A percentile compares a stretch with the other conserved stretches of the same genome.
Conservation (phyloP, 2,329 filamentous ascomycete genomes). For the Aspergillus piperis region DNA sequence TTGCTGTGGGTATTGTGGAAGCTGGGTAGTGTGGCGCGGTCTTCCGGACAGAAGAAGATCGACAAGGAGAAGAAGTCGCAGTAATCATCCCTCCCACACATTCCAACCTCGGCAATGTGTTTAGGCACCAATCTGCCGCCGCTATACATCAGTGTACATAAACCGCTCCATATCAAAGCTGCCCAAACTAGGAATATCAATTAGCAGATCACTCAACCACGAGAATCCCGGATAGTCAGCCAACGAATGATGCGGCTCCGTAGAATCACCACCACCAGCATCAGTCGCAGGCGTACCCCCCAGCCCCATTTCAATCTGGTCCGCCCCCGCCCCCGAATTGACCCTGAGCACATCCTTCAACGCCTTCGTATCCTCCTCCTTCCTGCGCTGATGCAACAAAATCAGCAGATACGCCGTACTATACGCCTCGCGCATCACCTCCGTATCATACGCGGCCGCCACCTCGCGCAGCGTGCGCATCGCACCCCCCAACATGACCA, state of each 20-base stretch:
- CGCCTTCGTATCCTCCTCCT: slow-evolving; percentile 46
- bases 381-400: slow-evolving; percentile 53
- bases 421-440: slow-evolving; percentile 55
- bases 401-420: slow-evolving; percentile 58
- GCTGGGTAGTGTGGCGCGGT: slow-evolving; percentile 42
- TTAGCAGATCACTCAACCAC: slow-evolving; percentile 48
- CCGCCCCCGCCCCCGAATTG: slow-evolving; percentile 33
- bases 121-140: background rate
- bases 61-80: slow-evolving; percentile 31
- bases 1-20: slow-evolving; percentile 71
- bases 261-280: background rate
- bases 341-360: slow-evolving; percentile 44
- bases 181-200: slow-evolving; percentile 48
- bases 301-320: slow-evolving; percentile 11
- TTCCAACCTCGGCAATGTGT: background rate
- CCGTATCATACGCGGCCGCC: slow-evolving; percentile 48
- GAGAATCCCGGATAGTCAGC: slow-evolving; percentile 39
- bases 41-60: slow-evolving; percentile 19
- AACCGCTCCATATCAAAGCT: slow-evolving; percentile 46
- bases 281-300: background rate
- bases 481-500: slow-evolving; percentile 53
- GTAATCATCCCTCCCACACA: slow-evolving; percentile 4
- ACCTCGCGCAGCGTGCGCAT: slow-evolving; percentile 52
- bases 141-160: slow-evolving; percentile 20
- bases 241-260: slow-evolving; percentile 22